Evolutionary conservation across 2,329 filamentous ascomycete species (phyloP), one percentile per base, ranked within the genome.

Genomic region (Cladophialophora bantiana): DNA sequence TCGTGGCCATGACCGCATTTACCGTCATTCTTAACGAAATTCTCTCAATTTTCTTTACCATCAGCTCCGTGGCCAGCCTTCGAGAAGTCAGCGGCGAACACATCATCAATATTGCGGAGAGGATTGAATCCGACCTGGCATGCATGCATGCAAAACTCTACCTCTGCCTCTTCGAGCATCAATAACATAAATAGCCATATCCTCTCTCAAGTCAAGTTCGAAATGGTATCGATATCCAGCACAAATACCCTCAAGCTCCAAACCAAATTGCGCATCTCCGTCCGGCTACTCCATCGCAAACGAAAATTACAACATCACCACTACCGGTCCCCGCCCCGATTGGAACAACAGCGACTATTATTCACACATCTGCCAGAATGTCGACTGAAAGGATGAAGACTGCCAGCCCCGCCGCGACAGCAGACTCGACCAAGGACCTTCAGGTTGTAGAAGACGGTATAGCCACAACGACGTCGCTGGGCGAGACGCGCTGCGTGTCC

Each of bases 21-120:
- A 64, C 65, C 5, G 60, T 64, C 10, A 67, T 67, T 50, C 48
- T 67, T 4, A 59, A 63, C 60, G 65, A 67, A 20, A 55, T 67
- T n/a, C 65, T 67, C 26, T 38, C 48, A 34, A 56, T 59, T 32
- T 67, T 67, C 36, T 67, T 67, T 45, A 67, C 65, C 32, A 53
- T 67, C 60, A 59, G 60, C 36, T 67, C 65, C 7, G 65, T 67
- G 20, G 60, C 64, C 15, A 38, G 50, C 13, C 55, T 67, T 7
- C 59, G 65, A 42, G 60, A 62, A 31, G 65, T 52, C 32, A 63
- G 38, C 15, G 65, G 59, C 18, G 40, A 67, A 38, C 60, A 67
- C 4, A 67, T 67, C 35, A 56, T 58, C 35, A 55, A 63, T 9
- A 55, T 64, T 15, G 42, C 59, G 10, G 65, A 67, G 10, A 32